These are phyloP conservation scores for Copromyces sp. DNA, from an alignment of 495 filamentous ascomycete species.

Conservation along the genomic window DNA sequence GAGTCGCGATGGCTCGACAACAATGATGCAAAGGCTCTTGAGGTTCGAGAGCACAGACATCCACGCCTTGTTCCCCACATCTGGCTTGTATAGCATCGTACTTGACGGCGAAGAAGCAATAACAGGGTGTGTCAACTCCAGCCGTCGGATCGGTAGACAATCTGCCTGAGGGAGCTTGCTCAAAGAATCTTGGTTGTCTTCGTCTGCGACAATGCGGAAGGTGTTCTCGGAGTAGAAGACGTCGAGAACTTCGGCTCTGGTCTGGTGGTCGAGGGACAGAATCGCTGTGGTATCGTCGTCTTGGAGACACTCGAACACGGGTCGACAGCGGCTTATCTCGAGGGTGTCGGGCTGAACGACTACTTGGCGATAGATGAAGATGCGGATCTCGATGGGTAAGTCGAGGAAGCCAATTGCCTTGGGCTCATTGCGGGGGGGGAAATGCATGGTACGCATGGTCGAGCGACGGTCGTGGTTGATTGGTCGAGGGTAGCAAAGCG, in stretches of 20 bases:
- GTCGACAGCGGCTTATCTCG: not conserved
- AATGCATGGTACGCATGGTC: not conserved
- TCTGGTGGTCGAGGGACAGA: not conserved
- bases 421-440: not conserved
- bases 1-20: not conserved
- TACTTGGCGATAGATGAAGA: not conserved
- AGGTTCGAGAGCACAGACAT: not conserved
- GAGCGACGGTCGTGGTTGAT: no score
- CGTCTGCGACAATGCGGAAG: not conserved
- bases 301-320: not conserved
- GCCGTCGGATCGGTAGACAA: not conserved
- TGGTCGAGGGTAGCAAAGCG: not conserved
- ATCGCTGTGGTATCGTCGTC: not conserved
- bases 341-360: not conserved
- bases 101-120: not conserved
- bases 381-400: not conserved
- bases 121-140: not conserved
- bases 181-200: not conserved
- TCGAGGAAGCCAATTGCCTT: not conserved
- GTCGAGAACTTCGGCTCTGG: not conserved
- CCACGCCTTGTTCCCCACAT: not conserved
- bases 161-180: not conserved
- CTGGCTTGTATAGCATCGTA: not conserved
- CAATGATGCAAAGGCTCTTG: not conserved
- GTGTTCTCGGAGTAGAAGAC: not conserved